phyloP scores from a whole-genome alignment of 1,284 basidiomycete genomes.

The Xerocomus minutiporus region DNA sequence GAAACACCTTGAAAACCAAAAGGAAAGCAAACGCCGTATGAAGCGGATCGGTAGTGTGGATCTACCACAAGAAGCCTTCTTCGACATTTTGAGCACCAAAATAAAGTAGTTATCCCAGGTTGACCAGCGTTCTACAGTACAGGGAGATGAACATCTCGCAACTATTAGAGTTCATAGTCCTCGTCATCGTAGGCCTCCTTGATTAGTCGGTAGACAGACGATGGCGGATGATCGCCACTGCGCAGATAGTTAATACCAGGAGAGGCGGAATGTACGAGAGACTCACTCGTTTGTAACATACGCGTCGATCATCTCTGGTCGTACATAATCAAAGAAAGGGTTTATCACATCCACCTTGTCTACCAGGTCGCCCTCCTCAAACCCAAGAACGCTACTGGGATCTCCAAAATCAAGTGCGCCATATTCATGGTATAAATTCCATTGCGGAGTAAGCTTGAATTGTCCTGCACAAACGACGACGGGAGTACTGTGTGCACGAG shows the following conservation, averaged over 20 bases:
- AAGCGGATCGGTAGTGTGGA: conserved; percentile 85
- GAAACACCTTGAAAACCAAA: conserved; percentile 90
- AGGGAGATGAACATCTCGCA: neutral
- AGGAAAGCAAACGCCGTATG: conserved; percentile 84
- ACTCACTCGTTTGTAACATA: conserved; percentile 96
- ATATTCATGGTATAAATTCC: conserved; percentile 89
- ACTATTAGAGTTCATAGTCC: conserved; percentile 65
- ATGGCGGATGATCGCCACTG: conserved; percentile 89
- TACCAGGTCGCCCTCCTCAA: conserved; percentile 69
- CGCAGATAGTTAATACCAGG: conserved; percentile 8
- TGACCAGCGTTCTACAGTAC: conserved; percentile 1
- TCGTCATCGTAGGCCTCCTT: conserved; percentile 93
- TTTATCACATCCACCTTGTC: conserved; percentile 88
- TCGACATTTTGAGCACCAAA: conserved; percentile 69
- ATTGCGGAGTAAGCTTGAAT: conserved; percentile 92
- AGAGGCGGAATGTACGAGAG: conserved; percentile 6
- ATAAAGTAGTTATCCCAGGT: conserved; percentile 19
- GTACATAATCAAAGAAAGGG: conserved; percentile 93
- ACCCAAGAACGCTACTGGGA: conserved; percentile 79
- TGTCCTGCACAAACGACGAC: conserved; percentile 94
- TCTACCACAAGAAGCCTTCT: conserved; percentile 89
- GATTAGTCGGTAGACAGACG: conserved; percentile 84
- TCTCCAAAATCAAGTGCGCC: conserved; percentile 85
- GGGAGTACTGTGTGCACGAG: conserved; percentile 88
- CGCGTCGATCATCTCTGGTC: conserved; percentile 87